These are phyloP conservation scores for Smallanthus sonchifolius DNA, from an alignment of 129 eudicot genomes.

Conservation along the genomic window DNA sequence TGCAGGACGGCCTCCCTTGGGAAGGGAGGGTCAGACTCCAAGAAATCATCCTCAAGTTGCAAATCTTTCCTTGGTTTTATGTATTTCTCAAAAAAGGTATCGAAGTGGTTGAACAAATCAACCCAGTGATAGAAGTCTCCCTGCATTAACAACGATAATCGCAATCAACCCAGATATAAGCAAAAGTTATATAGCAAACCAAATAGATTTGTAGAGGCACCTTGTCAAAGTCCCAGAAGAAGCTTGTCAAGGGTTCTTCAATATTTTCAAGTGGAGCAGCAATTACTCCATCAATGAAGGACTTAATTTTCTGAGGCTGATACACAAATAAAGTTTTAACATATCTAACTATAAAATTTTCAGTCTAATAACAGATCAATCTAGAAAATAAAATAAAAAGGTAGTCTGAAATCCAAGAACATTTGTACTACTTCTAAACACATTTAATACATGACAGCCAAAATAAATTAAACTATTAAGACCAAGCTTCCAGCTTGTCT, in stretches of 20 bases:
- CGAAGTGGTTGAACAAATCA: conserved; percentile 88
- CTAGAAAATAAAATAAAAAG: neutral
- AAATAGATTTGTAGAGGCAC: conserved; percentile 33
- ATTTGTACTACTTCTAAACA: neutral
- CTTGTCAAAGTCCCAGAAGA: conserved; percentile 97
- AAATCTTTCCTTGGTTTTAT: conserved; percentile 91
- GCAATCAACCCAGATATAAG: conserved; percentile 15
- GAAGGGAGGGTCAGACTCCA: conserved; percentile 81
- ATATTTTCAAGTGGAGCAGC: conserved; percentile 75
- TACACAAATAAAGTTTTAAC: conserved; percentile 1
- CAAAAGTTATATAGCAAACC: neutral
- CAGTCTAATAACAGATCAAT: neutral
- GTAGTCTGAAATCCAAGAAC: conserved; percentile 5
- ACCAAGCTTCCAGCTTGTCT: neutral
- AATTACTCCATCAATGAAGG: conserved; percentile 65
- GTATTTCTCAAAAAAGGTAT: conserved; percentile 80
- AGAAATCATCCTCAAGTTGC: conserved; percentile 68
- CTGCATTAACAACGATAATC: conserved; percentile 43
- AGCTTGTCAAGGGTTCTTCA: conserved; percentile 66
- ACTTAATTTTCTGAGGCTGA: conserved; percentile 93
- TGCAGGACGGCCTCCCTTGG: conserved; percentile 91
- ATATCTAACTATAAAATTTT: neutral
- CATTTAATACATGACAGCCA: neutral
- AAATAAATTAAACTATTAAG: neutral
- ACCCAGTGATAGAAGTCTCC: conserved; percentile 98